A percentile compares a stretch with the other conserved stretches of the same genome.
Conservation (phyloP, 345 rosid species). For the Streptanthus diversifolius region DNA sequence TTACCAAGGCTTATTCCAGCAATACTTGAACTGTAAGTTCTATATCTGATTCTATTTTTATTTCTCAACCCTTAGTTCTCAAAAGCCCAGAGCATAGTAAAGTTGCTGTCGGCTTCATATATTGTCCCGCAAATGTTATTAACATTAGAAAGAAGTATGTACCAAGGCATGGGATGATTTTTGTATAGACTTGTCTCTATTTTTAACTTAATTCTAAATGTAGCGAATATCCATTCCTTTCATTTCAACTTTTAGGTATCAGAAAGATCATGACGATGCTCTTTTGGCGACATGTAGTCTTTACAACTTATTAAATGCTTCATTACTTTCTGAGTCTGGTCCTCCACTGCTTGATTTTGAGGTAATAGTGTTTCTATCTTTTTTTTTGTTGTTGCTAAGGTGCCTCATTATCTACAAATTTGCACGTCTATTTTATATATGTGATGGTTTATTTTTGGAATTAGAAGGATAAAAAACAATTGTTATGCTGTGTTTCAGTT, state of each 20-base stretch:
- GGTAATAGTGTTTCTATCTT: conserved; percentile 43
- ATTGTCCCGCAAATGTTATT: background rate
- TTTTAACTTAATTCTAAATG: background rate
- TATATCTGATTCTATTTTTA: conserved; percentile 8
- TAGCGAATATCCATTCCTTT: conserved; percentile 10
- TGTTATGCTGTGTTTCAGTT: conserved; percentile 14
- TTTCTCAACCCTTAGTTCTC: conserved; percentile 3
- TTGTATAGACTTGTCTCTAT: background rate
- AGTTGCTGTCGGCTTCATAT: conserved; percentile 2
- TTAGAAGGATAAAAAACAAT: background rate
- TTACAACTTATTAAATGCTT: conserved; percentile 65
- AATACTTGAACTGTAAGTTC: conserved; percentile 80
- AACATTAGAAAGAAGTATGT: background rate
- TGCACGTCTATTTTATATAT: background rate
- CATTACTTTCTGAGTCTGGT: conserved; percentile 82
- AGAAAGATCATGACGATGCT: conserved; percentile 76
- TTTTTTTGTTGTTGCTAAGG: background rate
- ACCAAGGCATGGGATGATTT: conserved; percentile 3
- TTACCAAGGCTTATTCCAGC: conserved; percentile 88
- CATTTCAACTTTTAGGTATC: conserved; percentile 51
- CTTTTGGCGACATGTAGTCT: conserved; percentile 87
- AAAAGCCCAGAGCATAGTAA: background rate
- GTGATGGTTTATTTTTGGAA: conserved; percentile 4
- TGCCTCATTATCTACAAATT: conserved; percentile 5
- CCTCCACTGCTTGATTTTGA: conserved; percentile 98